Conservation (phyloP, 768 basidiomycete genomes). For the Boletales sp. region DNA sequence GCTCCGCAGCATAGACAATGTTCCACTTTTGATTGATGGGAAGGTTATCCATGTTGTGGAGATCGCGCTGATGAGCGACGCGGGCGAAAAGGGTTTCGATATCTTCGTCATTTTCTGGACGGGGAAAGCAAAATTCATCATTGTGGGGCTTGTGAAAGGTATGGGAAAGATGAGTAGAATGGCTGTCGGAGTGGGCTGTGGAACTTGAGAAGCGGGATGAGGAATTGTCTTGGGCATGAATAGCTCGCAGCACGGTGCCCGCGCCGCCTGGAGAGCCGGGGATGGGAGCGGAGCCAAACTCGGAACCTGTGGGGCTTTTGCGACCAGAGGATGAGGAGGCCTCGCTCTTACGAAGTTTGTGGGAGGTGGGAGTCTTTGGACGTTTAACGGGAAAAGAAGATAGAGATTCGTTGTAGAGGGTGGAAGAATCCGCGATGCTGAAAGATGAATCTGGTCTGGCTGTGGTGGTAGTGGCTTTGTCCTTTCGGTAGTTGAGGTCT, state of each 20-base stretch:
- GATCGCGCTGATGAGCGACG: constrained; percentile 65
- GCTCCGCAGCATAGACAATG: constrained; percentile 81
- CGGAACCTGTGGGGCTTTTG: constrained; percentile 48
- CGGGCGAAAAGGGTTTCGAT: constrained; percentile 80
- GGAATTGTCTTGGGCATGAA: constrained; percentile 53
- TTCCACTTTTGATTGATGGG: constrained; percentile 87
- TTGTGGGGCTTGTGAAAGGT: constrained; percentile 50
- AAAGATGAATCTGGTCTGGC: constrained; percentile 50
- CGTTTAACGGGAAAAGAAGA: constrained; percentile 35
- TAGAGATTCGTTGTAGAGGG: constrained; percentile 50
- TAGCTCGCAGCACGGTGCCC: constrained; percentile 46
- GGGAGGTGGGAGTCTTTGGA: constrained; percentile 33
- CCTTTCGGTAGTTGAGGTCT: constrained; percentile 62
- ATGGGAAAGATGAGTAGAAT: constrained; percentile 42
- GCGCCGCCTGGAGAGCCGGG: constrained; percentile 29
- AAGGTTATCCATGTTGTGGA: constrained; percentile 57
- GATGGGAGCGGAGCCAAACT: constrained; percentile 47
- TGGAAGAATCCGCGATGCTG: constrained; percentile 56
- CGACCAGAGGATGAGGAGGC: constrained; percentile 47
- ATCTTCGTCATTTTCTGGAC: constrained; percentile 72
- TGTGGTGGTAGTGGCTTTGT: constrained; percentile 34
- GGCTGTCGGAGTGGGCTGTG: constrained; percentile 43
- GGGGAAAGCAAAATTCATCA: constrained; percentile 69
- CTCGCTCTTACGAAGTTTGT: constrained; percentile 48
- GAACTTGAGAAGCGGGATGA: constrained; percentile 55